Percentiles rank a stretch among this genome's conserved stretches.
Evolutionary conservation across 345 rosid species (phyloP).

Genomic region (Linum lewisii): DNA sequence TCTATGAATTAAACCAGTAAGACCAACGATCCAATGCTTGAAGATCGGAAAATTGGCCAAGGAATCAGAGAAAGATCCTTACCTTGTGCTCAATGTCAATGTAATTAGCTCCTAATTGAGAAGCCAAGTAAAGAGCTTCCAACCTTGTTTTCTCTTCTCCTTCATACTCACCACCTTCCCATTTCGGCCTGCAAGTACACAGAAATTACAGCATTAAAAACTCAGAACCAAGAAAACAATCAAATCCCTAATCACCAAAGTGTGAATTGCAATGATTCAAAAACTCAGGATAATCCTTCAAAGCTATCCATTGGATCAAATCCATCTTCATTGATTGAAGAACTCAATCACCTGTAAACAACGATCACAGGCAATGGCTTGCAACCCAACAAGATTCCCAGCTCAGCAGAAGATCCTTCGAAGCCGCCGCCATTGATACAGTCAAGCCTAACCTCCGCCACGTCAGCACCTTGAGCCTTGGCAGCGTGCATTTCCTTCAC

Average conservation of each 20-base stretch:
- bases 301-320: too few relatives aligned
- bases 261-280: too few relatives aligned
- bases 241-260: not conserved
- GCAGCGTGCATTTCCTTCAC: slow-evolving; percentile 30
- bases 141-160: slow-evolving; percentile 33
- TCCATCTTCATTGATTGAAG: too few relatives aligned
- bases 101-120: slow-evolving; percentile 47
- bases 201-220: too few relatives aligned
- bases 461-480: slow-evolving; percentile 41
- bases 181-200: slow-evolving; percentile 31
- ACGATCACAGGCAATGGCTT: slow-evolving; percentile 41
- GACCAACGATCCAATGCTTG: not conserved
- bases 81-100: slow-evolving; percentile 50
- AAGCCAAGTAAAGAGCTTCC: slow-evolving; percentile 33
- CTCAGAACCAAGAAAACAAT: not conserved
- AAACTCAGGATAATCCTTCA: not conserved
- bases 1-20: not conserved
- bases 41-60: too few relatives aligned
- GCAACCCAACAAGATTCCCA: slow-evolving; percentile 29
- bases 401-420: slow-evolving; percentile 32
- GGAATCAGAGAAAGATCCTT: slow-evolving; percentile 4
- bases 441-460: slow-evolving; percentile 48
- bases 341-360: slow-evolving; percentile 28
- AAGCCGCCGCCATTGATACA: slow-evolving; percentile 28
- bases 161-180: slow-evolving; percentile 45